Evolutionary conservation across 2,329 filamentous ascomycete genomes (phyloP).

Genomic region (Pleomassaria siparia): DNA sequence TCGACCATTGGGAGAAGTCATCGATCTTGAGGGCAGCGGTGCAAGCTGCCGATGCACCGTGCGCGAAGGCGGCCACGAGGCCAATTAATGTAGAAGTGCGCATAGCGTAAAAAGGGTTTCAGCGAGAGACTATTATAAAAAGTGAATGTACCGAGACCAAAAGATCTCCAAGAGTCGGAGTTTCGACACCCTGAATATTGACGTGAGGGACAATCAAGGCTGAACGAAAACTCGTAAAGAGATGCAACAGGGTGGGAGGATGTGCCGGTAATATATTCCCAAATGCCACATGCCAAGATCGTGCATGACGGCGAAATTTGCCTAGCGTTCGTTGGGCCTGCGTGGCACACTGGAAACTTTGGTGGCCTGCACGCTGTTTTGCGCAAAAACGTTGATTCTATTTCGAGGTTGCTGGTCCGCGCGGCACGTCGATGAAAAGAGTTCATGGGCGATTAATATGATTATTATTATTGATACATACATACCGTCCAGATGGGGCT

Average conservation of each 20-base stretch:
- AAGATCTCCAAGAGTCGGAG: constrained; percentile 30
- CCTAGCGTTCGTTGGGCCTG: constrained; percentile 26
- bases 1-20: constrained; percentile 42
- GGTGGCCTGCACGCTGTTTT: not conserved
- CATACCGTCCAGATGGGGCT: not conserved
- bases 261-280: constrained; percentile 26
- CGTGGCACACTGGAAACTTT: constrained; percentile 4
- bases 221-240: constrained; percentile 18
- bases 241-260: constrained; percentile 6
- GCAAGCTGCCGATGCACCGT: constrained; percentile 37
- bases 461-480: not conserved
- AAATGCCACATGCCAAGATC: no score
- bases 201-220: constrained; percentile 23
- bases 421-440: constrained; percentile 3
- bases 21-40: constrained; percentile 40
- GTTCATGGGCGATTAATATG: not conserved
- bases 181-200: constrained; percentile 15
- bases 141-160: constrained; percentile 44
- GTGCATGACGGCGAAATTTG: constrained; percentile 27
- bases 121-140: constrained; percentile 33
- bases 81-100: constrained; percentile 31
- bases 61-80: constrained; percentile 33
- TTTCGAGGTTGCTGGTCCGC: constrained; percentile 1
- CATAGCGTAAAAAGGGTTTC: constrained; percentile 28
- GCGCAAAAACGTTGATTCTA: constrained; percentile 4